Percentiles rank a stretch among this genome's conserved stretches.
Conservation (phyloP, 345 rosid species). For the Citrus sinensis region DVS_A1.0 CM039161.1:3137001-3137500, state of each 20-base stretch:
- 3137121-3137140: conserved; percentile 46
- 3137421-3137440: conserved; percentile 37
- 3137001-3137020: conserved; percentile 19
- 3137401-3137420: conserved; percentile 24
- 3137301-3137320: conserved; percentile 51
- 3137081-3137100: conserved; percentile 41
- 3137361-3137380: conserved; percentile 42
- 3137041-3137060: conserved; percentile 37
- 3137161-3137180: conserved; percentile 34
- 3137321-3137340: conserved; percentile 40
- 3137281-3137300: conserved; percentile 45
- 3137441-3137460: conserved; percentile 23
- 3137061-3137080: conserved; percentile 24
- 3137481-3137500: conserved; percentile 6
- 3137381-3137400: conserved; percentile 13
- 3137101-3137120: conserved; percentile 38
- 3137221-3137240: conserved; percentile 41
- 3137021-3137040: conserved; percentile 29
- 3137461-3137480: conserved; percentile 14
- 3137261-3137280: conserved; percentile 39
- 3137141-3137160: conserved; percentile 35
- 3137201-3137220: conserved; percentile 47
- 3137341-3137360: conserved; percentile 49
- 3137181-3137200: conserved; percentile 38
- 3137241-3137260: conserved; percentile 49